These are phyloP conservation scores for Erythrobasidium hasegawianum DNA, from an alignment of 1,284 basidiomycete species.

Conservation along the genomic window DNA sequence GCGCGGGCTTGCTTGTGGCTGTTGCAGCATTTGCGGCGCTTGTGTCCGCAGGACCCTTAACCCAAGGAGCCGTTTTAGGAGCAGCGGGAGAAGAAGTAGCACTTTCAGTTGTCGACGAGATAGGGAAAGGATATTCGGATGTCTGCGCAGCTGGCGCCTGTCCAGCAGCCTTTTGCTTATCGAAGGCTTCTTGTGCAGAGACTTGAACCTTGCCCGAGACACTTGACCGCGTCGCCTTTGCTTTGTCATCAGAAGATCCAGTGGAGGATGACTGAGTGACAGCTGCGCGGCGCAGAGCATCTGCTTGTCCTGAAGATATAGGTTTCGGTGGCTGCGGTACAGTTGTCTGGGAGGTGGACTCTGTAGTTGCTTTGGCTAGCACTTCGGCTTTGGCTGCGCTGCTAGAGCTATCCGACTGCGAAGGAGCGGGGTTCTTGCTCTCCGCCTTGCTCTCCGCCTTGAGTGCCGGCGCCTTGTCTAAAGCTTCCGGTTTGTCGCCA, in stretches of 20 bases:
- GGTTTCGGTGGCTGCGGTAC: background rate
- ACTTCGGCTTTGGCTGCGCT: too few relatives aligned
- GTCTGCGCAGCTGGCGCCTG: constrained; percentile 6
- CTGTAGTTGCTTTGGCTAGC: background rate
- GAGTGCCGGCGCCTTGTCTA: too few relatives aligned
- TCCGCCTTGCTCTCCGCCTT: too few relatives aligned
- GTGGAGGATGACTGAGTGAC: too few relatives aligned
- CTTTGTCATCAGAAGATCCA: background rate
- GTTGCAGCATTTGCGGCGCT: background rate
- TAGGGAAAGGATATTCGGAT: constrained; percentile 28
- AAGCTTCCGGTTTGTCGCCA: too few relatives aligned
- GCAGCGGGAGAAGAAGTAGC: constrained; percentile 28
- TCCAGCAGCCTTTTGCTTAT: constrained; percentile 24
- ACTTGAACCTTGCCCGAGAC: background rate
- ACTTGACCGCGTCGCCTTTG: background rate
- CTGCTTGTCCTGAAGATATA: background rate
- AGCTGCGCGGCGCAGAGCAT: too few relatives aligned
- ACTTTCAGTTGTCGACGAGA: background rate
- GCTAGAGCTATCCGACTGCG: too few relatives aligned
- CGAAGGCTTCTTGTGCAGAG: constrained; percentile 20
- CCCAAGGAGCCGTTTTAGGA: constrained; percentile 46
- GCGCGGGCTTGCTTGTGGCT: constrained; percentile 35
- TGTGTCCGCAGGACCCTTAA: constrained; percentile 38
- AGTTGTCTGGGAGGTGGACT: background rate
- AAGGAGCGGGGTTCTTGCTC: too few relatives aligned